Conservation (phyloP, 2,329 filamentous ascomycete genomes). For the Chalaropsis ovoidea region DNA sequence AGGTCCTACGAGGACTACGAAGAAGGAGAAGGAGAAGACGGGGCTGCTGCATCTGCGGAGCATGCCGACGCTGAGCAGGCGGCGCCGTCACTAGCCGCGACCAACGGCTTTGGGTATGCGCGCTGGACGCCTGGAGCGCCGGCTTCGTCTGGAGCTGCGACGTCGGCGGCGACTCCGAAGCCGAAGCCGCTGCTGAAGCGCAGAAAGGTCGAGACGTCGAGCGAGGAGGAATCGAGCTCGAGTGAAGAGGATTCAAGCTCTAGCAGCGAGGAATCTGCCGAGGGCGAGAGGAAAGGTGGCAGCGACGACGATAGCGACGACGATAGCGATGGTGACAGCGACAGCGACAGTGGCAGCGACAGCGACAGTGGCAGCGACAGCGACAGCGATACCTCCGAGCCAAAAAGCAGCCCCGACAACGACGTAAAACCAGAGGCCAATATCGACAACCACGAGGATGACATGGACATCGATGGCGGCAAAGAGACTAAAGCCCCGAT, state of each 20-base stretch:
- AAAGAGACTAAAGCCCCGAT: conserved; percentile 24
- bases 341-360: not conserved
- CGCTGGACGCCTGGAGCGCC: conserved; percentile 23
- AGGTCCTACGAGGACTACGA: conserved; percentile 2
- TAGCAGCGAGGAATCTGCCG: not conserved
- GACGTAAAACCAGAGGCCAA: not conserved
- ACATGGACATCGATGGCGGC: conserved; percentile 17
- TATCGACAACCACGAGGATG: not conserved
- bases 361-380: conserved; percentile 16
- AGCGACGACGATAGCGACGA: not conserved
- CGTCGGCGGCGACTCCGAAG: conserved; percentile 3
- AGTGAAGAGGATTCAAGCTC: conserved; percentile 9
- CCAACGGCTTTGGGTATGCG: conserved; percentile 25
- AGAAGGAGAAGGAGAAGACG: not conserved
- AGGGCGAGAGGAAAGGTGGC: conserved; percentile 5
- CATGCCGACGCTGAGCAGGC: not conserved
- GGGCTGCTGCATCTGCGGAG: not conserved
- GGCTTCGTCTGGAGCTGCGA: not conserved
- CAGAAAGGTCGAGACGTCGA: conserved; percentile 6
- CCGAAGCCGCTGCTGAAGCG: conserved; percentile 11
- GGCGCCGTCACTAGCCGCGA: conserved; percentile 2
- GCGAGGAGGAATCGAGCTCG: conserved; percentile 1
- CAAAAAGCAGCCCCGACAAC: conserved; percentile 1
- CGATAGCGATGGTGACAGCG: not conserved
- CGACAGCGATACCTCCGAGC: conserved; percentile 4